Evolutionary conservation across 2,329 filamentous ascomycete genomes (phyloP), one percentile per base, ranked within the genome.

Genomic region (Biscogniauxia sp.): DNA sequence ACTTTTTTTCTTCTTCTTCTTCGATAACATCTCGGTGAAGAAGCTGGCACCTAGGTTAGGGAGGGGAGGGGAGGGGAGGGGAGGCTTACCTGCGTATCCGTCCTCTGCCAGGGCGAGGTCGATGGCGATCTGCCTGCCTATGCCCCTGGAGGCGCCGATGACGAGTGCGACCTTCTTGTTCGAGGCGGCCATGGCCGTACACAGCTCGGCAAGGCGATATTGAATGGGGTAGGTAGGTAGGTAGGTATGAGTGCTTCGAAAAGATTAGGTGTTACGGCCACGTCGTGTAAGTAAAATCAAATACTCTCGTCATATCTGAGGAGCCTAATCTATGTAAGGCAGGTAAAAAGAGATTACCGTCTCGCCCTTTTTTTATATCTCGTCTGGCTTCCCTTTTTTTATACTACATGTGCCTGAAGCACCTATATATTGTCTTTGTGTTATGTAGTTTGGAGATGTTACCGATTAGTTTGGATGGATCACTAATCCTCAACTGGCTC

Each of bases 121-220:
- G 68, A 96, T 83, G 59, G 92, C 91, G 49, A 95, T 80, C 73
- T 95, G 91, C 50, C 91, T 81, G 53, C 92, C 92, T 64, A 96
- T 94, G 45, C 92, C 92, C 63, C 92, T 80, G 0, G 90, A 93
- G 1, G 89, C 90, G 49, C 91, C 91, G 20, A 93, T 82, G 4
- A 94, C 79, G 20, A 93, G 80, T 20, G 89, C 90, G 6, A 93
- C 89, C 63, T 80, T 79, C 59, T 79, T 74, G 8, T 41, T 49
- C 50, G 32, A 45, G 26, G 37, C 23, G 7, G 25, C 28, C 64
- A 67, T 67, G 32, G 37, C 54, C 5, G 37, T n/a, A 23, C 8
- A 32, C 28, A 23, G 6, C 28, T 32, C 28, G 28, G 7, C 28
- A 13, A 32, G 28, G 28, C 9, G 51, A 26, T 3, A 32, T 8